Base-by-base conservation (phyloP, 768 basidiomycete species). In the Coprinopsis cinerea region DNA sequence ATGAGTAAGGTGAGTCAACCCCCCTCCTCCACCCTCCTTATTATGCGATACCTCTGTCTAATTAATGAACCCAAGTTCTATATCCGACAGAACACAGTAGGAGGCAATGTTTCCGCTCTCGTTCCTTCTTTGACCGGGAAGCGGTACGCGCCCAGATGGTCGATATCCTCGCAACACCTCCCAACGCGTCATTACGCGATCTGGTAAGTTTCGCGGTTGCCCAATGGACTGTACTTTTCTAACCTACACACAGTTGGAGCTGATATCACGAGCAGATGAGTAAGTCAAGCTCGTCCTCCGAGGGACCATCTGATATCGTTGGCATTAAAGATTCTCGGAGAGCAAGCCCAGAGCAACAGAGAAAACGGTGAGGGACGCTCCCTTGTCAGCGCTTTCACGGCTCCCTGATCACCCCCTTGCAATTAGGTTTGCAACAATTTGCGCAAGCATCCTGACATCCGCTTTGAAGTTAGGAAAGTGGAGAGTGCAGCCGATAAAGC, bases 401-500 rank as follows among this genome's bases (percentile, higher is more conserved):
- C 3, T 39, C 2, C 23, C 5, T 25, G 52, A 18, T 36, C 17
- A 17, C 18, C 39, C 2, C 41, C 25, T 11, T 18, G 18, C 1
- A n/a, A n/a, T 1, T 51, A 80, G 77, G 54, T 67, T 26, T 84
- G 81, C 55, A 88, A 88, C 60, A 83, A 77, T 58, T 72, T 92
- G 37, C 74, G 80, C 48, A 73, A 68, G 43, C 81, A 89, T 49
- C 71, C 73, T n/a, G 91, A 92, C 53, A 88, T 94, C 50, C 83
- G 91, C 1, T 96, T 81, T 63, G 74, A 79, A 37, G 64, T 86
- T 3, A 82, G 81, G 64, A 89, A 82, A 54, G 66, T 85, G 3
- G 83, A 85, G 39, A 82, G 76, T 54, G 75, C 83, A 0, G 64
- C 73, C 2, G 90, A 95, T 62, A 95, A 95, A 62, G 75, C 88